Evolutionary conservation across 176 grass and related monocot genomes (phyloP).

Genomic region (Hordeum vulgare): MorexV3_pseudomolecules_assembly NC_058519.1:440898393-440898892

Average conservation of each 20-base stretch:
- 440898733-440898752: constrained; percentile 90
- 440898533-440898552: constrained; percentile 89
- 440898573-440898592: constrained; percentile 90
- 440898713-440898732: constrained; percentile 76
- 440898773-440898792: constrained; percentile 54
- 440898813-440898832: constrained; percentile 51
- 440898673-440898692: constrained; percentile 86
- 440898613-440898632: constrained; percentile 50
- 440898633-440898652: constrained; percentile 80
- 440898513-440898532: constrained; percentile 85
- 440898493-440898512: constrained; percentile 91
- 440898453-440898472: constrained; percentile 51
- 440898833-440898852: constrained; percentile 62
- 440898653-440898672: constrained; percentile 45
- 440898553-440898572: constrained; percentile 95
- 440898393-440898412: constrained; percentile 90
- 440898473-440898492: constrained; percentile 50
- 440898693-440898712: constrained; percentile 69
- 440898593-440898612: constrained; percentile 48
- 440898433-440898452: constrained; percentile 90
- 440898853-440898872: constrained; percentile 54
- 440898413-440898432: constrained; percentile 92
- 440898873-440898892: constrained; percentile 36
- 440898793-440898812: constrained; percentile 58
- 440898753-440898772: constrained; percentile 68